Evolutionary conservation across 441 rosid genomes (phyloP).

Genomic region (Pelargonium cotyledonis): DNA sequence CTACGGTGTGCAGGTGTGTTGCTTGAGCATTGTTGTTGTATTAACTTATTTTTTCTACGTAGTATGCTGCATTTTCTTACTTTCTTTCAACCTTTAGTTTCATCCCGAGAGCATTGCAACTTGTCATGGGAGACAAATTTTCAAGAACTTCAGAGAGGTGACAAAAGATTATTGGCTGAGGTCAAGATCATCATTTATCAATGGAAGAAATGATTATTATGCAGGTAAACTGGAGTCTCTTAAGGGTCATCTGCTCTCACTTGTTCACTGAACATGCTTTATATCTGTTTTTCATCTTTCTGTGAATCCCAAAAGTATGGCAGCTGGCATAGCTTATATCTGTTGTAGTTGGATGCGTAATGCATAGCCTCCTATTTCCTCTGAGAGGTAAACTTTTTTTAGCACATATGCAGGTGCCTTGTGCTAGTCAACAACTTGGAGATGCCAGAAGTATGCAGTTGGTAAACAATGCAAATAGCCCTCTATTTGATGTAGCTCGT

Average conservation of each 20-base stretch:
- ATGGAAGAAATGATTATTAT: slow-evolving; percentile 32
- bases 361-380: slow-evolving; percentile 22
- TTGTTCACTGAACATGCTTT: slow-evolving; percentile 13
- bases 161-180: slow-evolving; percentile 69
- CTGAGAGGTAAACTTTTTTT: slow-evolving; percentile 62
- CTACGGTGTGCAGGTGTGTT: slow-evolving; percentile 84
- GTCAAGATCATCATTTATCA: slow-evolving; percentile 31
- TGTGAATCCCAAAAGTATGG: background rate
- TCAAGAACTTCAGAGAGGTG: slow-evolving; percentile 70
- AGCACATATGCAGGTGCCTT: slow-evolving; percentile 71
- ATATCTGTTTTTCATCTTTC: background rate
- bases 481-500: slow-evolving; percentile 28
- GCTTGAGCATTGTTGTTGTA: background rate
- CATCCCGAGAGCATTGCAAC: slow-evolving; percentile 98
- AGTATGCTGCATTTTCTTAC: slow-evolving; percentile 19
- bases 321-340: slow-evolving; percentile 5
- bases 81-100: slow-evolving; percentile 48
- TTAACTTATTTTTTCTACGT: slow-evolving; percentile 11
- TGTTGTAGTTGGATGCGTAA: slow-evolving; percentile 14
- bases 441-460: slow-evolving; percentile 32
- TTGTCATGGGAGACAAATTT: slow-evolving; percentile 63
- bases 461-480: slow-evolving; percentile 25
- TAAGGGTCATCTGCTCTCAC: slow-evolving; percentile 10
- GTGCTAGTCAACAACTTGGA: slow-evolving; percentile 37
- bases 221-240: slow-evolving; percentile 41